Base-by-base conservation (phyloP, 768 basidiomycete species). In the Leccinum olivaceopallidum region DNA sequence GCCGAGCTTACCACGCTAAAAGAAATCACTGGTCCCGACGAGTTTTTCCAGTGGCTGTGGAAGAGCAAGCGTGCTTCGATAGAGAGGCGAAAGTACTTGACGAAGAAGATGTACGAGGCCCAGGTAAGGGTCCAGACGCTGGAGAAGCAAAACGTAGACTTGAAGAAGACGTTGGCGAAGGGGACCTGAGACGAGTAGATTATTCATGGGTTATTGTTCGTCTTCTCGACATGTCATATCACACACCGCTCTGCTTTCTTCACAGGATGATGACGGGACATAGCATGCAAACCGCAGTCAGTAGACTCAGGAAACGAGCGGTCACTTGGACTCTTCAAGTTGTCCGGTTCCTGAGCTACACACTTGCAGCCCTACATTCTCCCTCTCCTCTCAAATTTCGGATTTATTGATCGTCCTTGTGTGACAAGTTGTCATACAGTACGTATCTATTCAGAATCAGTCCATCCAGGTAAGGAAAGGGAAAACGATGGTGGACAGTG, bases 101-200 rank as follows among this genome's bases (percentile, higher is more conserved):
- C 88, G 65, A 81, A 83, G 59, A 95, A 91, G 78, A 89, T 98
- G 84, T 77, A 79, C 13, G 80, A 78, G 32, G 85, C 87, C 4
- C 83, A 88, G 70, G 77, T 76, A 64, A 93, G 88, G 75, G 76
- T 95, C 36, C 86, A 87, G 64, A 68, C 63, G 32, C 69, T 94
- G 72, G 94, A 94, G 72, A 83, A 78, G 69, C 82, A 84, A 76
- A 95, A 95, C 69, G 74, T 66, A 13, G 81, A 83, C 63, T 71
- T 93, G 74, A 90, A 86, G 79, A 84, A 77, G 73, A 73, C 81
- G 4, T 64, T 90, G 59, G 77, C 79, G 14, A 80, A 75, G 60
- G 77, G 74, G 12, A 65, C 67, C 28, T 78, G 64, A 71, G 49
- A 32, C 22, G 32, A 22, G 20, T 28, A 20, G 14, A 49, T 16